Base-by-base conservation (phyloP, 352 stramenopile genomes). In the Globisporangium radiosum region DNA sequence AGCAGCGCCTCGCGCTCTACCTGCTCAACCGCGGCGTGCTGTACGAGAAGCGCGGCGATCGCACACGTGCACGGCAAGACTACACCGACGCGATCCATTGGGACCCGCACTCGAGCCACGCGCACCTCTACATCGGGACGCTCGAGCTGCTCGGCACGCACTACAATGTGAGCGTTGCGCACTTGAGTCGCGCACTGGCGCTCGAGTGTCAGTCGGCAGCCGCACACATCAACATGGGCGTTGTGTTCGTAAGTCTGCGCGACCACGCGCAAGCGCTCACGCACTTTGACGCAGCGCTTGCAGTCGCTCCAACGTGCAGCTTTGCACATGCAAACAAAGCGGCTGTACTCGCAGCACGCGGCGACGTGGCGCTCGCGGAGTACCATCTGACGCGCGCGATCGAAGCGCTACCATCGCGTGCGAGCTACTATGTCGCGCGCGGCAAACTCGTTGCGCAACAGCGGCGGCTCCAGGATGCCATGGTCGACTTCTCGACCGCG, bases 401-500 rank as follows among this genome's bases (percentile, higher is more conserved):
- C 14, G 69, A 88, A 17, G 69, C 81, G 40, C 60, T 90, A 11
- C 82, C 82, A 36, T 87, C 78, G n/a, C 66, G 67, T 9, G 77
- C 83, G 47, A 78, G 85, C 54, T 90, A 84, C 56, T 92, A 89
- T 48, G 54, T 90, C 15, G 72, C 74, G 11, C 65, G 78, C 4
- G 82, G 78, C 43, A 85, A 86, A 61, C 75, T 92, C 47, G 72
- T 90, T 45, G 76, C 82, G 39, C 63, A 85, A 51, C 82, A 89
- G 44, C 89, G 88, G 65, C 78, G 78, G 4, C 60, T 90, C 50
- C 80, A 90, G 47, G 82, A 90, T 54, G 80, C 82, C 3, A 88
- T 92, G 80, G 76, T 90, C 38, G 76, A 92, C 54, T 92, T 89
- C 62, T 86, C 80, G 13, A 88, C 80, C 0, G 82, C 78, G 13